Percentiles rank a stretch among this genome's conserved stretches.
Evolutionary conservation across 73 alveolate species (phyloP).

Genomic region (Paramecium tetraurelia): DNA sequence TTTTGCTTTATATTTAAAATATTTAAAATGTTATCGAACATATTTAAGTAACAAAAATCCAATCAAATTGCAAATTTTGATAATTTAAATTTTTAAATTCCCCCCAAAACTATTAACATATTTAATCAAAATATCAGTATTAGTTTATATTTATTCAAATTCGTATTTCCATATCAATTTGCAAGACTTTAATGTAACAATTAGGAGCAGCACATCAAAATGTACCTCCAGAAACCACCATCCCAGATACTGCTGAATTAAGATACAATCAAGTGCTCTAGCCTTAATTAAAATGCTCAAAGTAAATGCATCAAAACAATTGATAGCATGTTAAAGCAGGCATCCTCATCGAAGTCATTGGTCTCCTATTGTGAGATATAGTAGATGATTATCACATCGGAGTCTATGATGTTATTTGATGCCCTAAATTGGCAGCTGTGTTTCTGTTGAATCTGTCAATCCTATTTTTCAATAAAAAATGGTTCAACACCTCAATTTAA

Average conservation of each 20-base stretch:
- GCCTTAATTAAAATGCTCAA: slow-evolving; percentile 90
- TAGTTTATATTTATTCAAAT: not conserved
- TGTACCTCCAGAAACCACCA: not conserved
- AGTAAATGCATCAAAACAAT: slow-evolving; percentile 29
- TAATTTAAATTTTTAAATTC: not conserved
- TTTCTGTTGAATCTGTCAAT: slow-evolving; percentile 99
- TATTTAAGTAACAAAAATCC: not conserved
- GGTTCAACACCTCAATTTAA: slow-evolving; percentile 98
- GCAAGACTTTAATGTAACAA: not conserved
- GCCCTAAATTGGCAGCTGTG: slow-evolving; percentile 99
- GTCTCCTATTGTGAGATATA: slow-evolving; percentile 98
- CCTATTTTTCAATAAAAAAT: slow-evolving; percentile 98
- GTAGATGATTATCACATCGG: slow-evolving; percentile 97
- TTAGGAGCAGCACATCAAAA: slow-evolving; percentile 23
- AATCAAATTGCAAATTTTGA: not conserved
- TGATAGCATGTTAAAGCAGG: slow-evolving; percentile 92
- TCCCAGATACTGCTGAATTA: slow-evolving; percentile 92
- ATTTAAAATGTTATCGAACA: not conserved
- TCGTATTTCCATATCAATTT: not conserved
- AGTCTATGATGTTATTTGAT: slow-evolving; percentile 99
- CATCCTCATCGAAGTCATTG: slow-evolving; percentile 99
- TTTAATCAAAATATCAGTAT: not conserved
- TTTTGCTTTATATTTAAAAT: not conserved
- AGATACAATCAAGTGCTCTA: slow-evolving; percentile 81
- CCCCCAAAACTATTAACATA: not conserved